A percentile compares a stretch with the other conserved stretches of the same genome.
phyloP scores from a whole-genome alignment of 345 rosid species.

The Mangifera indica region DNA sequence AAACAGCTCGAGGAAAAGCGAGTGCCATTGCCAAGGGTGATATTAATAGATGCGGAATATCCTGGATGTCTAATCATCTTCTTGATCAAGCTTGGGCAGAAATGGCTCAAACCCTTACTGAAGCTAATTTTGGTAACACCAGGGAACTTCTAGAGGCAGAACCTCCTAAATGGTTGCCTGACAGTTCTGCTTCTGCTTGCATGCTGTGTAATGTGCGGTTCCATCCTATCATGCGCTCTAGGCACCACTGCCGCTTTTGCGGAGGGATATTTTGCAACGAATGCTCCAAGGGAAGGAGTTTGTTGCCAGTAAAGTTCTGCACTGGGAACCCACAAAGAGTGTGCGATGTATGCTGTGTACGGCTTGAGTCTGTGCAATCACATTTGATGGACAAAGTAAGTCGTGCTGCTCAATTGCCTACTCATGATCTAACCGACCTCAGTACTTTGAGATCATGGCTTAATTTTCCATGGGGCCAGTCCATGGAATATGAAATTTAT shows the following conservation, averaged over 20 bases:
- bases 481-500: conserved; percentile 29
- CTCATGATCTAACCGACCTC: conserved; percentile 27
- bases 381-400: conserved; percentile 25
- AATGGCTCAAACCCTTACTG: conserved; percentile 38
- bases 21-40: conserved; percentile 26
- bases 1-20: conserved; percentile 29
- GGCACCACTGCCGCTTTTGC: conserved; percentile 29
- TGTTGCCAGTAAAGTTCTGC: conserved; percentile 24
- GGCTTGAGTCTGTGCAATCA: conserved; percentile 28
- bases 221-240: conserved; percentile 27
- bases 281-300: conserved; percentile 29
- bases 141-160: conserved; percentile 27
- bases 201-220: conserved; percentile 27
- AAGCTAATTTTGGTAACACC: conserved; percentile 31
- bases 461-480: conserved; percentile 31
- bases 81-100: conserved; percentile 37
- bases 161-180: conserved; percentile 27
- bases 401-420: conserved; percentile 26
- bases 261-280: conserved; percentile 27
- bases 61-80: conserved; percentile 31
- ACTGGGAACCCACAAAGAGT: conserved; percentile 19
- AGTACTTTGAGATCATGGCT: conserved; percentile 33
- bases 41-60: conserved; percentile 13
- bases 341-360: conserved; percentile 30
- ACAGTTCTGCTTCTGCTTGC: conserved; percentile 27